Base-by-base conservation (phyloP, 2,329 filamentous ascomycete species). In the Cryphonectria carpinicola region DNA sequence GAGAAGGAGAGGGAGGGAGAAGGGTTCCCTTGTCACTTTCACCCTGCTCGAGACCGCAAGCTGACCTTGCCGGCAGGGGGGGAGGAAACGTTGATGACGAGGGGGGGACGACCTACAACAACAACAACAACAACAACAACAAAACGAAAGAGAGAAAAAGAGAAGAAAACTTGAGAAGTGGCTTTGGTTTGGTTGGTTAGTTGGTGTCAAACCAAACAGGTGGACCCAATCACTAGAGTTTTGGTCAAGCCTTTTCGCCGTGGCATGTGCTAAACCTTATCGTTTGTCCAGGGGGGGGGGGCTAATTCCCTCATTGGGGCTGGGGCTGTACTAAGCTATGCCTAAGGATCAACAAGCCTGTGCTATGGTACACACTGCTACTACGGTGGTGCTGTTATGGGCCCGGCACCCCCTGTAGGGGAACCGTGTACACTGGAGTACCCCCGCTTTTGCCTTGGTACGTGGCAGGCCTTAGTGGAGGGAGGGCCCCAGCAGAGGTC, bases 151-250 rank as follows among this genome's bases (percentile, higher is more conserved):
- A 17, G 17, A 43, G 7, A 19, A 17, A n/a, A 6, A 63, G 19
- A 43, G 8, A 63, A 43, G 22, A 19, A 25, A n/a, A 14, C 14
- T 28, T 1, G 17, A 41, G 14, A 79, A 79, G 76, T 78, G 74
- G 68, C 68, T 76, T 75, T 75, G 77, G 79, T 80, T 80, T 80
- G 78, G 79, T 72, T 32, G 49, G 52, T 32, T 3, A 32, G 73
- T 68, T 66, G 69, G 76, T 74, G 75, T 75, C 78, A 78, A 79
- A 79, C 78, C 77, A 79, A 77, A 78, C 78, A 70, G 70, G 73
- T 73, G 70, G 72, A 52, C 64, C 61, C 58, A 63, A 35, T 64
- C 52, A 67, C 61, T 49, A 66, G 58, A 4, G 19, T 68, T 65
- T 66, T 41, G n/a, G 54, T 41, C 37, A 61, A 63, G 43, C 61